Base-by-base conservation (phyloP, 306 rosid genomes). In the Rubus idaeus region DNA sequence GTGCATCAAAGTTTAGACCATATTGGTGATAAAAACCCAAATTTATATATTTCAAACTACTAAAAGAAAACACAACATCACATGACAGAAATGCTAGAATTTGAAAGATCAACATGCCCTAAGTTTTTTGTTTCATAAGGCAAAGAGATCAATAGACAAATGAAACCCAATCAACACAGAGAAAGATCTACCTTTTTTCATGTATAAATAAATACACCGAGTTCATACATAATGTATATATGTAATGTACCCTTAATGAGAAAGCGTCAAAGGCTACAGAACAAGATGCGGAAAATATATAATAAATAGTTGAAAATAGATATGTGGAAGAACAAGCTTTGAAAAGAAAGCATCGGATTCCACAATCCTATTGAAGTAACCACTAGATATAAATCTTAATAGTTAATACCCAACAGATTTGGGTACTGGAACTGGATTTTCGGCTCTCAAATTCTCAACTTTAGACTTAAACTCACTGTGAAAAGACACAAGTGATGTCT, bases 401-500 rank as follows among this genome's bases (percentile, higher is more conserved):
- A 84, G 21, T 78, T 7, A 57, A 21, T 64, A 84, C 77, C 82
- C 89, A 78, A 62, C 71, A 84, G 88, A 78, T 56, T 87, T 91
- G 87, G 90, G 85, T 49, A 78, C 42, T 16, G 82, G 70, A 52
- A 80, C 86, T 78, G 80, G 69, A 85, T 81, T 84, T 56, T 85
- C 79, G 46, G 74, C 76, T 84, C 82, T 89, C 75, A 88, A 40
- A 39, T 82, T 76, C 87, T 89, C 94, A 70, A 86, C 46, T 75
- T 83, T 82, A 21, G 88, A 84, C 88, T 76, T 90, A 67, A 89
- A 70, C 51, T 90, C 96, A 58, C 81, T 81, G 69, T 83, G 93
- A 71, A 92, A 87, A 46, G 92, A 88, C 78, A 65, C 44, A 23
- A 88, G 78, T 67, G 89, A 87, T 66, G 83, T 85, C 79, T 95